A percentile compares a stretch with the other conserved stretches of the same genome.
phyloP scores from a whole-genome alignment of 73 alveolate genomes.

The Paramecium sonneborni region DNA sequence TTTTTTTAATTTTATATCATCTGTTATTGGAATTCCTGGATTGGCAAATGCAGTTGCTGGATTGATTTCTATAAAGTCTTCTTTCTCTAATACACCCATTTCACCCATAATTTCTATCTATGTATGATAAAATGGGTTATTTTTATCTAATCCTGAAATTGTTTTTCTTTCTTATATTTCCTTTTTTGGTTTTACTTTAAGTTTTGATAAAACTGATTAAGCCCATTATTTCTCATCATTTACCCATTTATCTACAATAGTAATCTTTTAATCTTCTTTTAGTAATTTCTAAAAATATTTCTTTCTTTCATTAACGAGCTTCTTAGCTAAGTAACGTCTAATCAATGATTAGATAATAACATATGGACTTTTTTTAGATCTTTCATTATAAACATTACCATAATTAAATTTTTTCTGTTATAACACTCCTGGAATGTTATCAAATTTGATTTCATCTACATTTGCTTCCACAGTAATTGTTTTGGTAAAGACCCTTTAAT shows the following conservation, averaged over 20 bases:
- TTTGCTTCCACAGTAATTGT: background rate
- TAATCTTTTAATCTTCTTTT: background rate
- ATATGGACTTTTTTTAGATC: background rate
- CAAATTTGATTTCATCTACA: background rate
- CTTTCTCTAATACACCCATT: background rate
- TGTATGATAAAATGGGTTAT: background rate
- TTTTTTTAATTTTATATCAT: slow-evolving; percentile 2
- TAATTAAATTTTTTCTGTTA: slow-evolving; percentile 45
- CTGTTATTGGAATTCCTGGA: background rate
- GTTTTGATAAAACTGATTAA: background rate
- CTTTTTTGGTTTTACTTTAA: background rate
- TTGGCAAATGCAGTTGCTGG: slow-evolving; percentile 20
- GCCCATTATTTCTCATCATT: slow-evolving; percentile 12
- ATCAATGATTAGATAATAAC: background rate
- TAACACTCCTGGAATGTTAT: slow-evolving; percentile 40
- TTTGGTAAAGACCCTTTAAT: slow-evolving; percentile 3
- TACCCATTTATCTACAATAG: slow-evolving; percentile 14
- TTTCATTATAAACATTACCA: background rate
- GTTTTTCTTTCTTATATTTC: background rate
- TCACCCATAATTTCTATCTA: slow-evolving; percentile 3
- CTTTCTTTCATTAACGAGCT: background rate
- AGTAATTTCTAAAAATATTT: slow-evolving; percentile 36
- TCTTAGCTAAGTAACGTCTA: background rate
- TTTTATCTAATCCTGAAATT: background rate
- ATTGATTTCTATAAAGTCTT: slow-evolving; percentile 13